These are phyloP conservation scores for Lotmaria passim DNA, from an alignment of 208 protist species.

Conservation along the genomic window DNA sequence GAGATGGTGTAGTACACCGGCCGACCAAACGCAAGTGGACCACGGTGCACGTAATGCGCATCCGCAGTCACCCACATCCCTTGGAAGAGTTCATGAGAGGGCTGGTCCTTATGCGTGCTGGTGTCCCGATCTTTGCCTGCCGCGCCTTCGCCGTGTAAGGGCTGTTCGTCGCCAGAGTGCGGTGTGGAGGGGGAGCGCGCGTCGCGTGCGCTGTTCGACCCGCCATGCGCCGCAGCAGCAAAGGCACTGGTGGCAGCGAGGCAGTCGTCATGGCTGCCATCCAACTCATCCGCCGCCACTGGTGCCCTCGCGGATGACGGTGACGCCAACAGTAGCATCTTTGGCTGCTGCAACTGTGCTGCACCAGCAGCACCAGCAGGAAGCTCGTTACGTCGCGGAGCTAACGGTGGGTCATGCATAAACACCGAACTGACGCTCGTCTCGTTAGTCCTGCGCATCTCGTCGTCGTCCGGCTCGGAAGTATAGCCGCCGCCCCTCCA, in stretches of 20 bases:
- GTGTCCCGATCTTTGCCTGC: neutral
- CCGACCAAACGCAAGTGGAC: slow-evolving; percentile 54
- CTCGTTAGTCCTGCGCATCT: slow-evolving; percentile 6
- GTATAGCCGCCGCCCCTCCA: neutral
- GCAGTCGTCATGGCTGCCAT: neutral
- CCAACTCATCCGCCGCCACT: neutral
- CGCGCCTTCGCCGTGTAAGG: too few species aligned
- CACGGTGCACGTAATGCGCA: slow-evolving; percentile 38
- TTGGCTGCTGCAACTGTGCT: slow-evolving; percentile 23
- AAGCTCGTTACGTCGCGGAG: neutral
- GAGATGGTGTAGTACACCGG: slow-evolving; percentile 71
- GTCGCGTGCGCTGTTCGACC: neutral
- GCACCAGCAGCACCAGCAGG: slow-evolving; percentile 13
- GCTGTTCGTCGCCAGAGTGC: neutral
- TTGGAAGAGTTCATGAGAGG: slow-evolving; percentile 64
- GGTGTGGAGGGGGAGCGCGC: neutral
- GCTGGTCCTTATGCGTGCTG: neutral
- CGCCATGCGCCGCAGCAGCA: neutral
- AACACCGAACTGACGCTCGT: slow-evolving; percentile 6
- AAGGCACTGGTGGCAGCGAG: neutral
- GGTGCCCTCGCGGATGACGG: slow-evolving; percentile 2
- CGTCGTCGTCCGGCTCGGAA: slow-evolving; percentile 3
- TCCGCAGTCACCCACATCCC: slow-evolving; percentile 80
- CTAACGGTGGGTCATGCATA: slow-evolving; percentile 19
- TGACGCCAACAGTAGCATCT: slow-evolving; percentile 37